Evolutionary conservation across 2,329 filamentous ascomycete species (phyloP).

Genomic region (Coniochaeta ligniaria): DNA sequence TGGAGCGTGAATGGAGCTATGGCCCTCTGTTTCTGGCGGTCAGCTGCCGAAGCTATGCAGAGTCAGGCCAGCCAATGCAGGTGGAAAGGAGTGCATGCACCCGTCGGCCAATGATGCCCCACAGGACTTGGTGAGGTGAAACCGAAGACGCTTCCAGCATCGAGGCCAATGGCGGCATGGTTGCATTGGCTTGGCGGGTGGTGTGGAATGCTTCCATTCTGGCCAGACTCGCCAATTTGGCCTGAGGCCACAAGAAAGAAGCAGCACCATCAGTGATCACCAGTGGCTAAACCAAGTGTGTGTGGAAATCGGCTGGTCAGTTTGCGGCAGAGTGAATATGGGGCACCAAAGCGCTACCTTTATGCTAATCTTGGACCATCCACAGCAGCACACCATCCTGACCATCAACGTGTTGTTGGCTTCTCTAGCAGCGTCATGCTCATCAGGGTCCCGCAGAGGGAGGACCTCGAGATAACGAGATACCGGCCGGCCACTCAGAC

Average conservation of each 20-base stretch:
- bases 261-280: not conserved
- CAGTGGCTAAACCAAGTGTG: not conserved
- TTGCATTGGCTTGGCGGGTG: not conserved
- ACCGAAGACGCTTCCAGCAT: conserved; percentile 28
- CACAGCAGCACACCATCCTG: not conserved
- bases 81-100: conserved; percentile 29
- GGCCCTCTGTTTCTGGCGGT: conserved; percentile 1
- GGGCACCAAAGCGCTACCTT: not conserved
- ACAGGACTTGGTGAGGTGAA: conserved; percentile 20
- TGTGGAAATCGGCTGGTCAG: not conserved
- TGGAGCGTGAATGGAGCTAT: not conserved
- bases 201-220: conserved; percentile 1
- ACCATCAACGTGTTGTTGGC: conserved; percentile 3
- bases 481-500: not conserved
- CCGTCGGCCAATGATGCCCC: conserved; percentile 19
- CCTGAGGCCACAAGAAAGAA: not conserved
- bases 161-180: conserved; percentile 6
- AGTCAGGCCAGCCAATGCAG: conserved; percentile 21
- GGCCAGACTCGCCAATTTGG: not conserved
- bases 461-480: conserved; percentile 2
- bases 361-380: not conserved
- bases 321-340: not conserved
- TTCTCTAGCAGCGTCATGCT: conserved; percentile 4
- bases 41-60: conserved; percentile 11
- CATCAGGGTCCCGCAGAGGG: not conserved